These are phyloP conservation scores for Mangifera indica DNA, from an alignment of 345 rosid species.

Conservation along the genomic window DNA sequence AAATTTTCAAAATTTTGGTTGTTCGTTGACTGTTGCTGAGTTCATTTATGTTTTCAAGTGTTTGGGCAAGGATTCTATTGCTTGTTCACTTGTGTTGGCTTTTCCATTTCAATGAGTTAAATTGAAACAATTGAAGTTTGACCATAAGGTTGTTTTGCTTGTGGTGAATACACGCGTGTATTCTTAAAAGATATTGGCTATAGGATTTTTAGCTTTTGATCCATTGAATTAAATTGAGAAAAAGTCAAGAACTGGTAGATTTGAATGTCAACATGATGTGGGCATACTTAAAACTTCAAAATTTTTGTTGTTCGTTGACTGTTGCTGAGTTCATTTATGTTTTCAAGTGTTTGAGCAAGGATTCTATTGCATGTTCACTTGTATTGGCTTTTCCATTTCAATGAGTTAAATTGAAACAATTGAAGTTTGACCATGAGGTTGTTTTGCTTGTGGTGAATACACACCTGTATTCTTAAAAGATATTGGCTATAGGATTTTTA, in stretches of 20 bases:
- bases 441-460: background rate
- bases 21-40: background rate
- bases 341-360: background rate
- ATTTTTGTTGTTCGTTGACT: background rate
- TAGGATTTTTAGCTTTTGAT: too few species aligned
- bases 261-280: constrained; percentile 7
- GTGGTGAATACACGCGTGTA: background rate
- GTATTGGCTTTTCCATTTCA: background rate
- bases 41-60: background rate
- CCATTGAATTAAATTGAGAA: background rate
- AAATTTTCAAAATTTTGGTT: background rate
- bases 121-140: background rate
- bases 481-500: too few species aligned
- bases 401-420: background rate
- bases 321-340: background rate
- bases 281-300: background rate
- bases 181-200: background rate
- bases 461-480: background rate
- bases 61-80: constrained; percentile 6
- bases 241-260: background rate
- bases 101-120: background rate
- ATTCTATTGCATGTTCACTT: constrained; percentile 3
- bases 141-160: background rate
- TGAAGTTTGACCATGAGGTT: background rate
- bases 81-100: background rate